phyloP scores from a whole-genome alignment of 306 rosid genomes.

The Lathyrus oleraceus region DNA sequence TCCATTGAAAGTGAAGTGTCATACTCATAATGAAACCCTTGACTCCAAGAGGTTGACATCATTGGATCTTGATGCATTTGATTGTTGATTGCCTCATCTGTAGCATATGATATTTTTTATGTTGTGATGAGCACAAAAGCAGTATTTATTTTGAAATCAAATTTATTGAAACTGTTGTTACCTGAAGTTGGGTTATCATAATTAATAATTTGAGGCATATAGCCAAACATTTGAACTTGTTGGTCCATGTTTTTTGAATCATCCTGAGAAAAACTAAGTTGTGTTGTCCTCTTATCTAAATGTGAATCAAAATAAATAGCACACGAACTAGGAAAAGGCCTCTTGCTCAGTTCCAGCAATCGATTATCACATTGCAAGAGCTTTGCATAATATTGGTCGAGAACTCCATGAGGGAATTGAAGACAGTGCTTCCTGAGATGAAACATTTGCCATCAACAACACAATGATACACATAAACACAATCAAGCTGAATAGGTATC shows the following conservation, averaged over 20 bases:
- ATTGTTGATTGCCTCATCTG: conserved; percentile 3
- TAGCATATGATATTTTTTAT: neutral
- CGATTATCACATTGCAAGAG: conserved; percentile 41
- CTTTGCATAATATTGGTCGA: conserved; percentile 45
- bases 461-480: neutral
- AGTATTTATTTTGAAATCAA: neutral
- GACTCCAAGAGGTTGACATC: conserved; percentile 1
- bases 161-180: conserved; percentile 6
- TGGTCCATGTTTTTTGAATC: neutral
- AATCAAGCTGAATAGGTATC: neutral
- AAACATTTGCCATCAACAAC: neutral
- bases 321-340: conserved; percentile 39
- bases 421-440: conserved; percentile 39
- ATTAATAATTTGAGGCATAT: neutral
- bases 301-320: conserved; percentile 43
- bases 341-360: conserved; percentile 40
- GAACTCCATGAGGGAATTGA: conserved; percentile 49
- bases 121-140: neutral
- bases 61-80: conserved; percentile 10
- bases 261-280: conserved; percentile 12
- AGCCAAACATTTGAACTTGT: neutral
- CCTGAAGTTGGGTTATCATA: conserved; percentile 4
- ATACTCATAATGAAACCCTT: neutral
- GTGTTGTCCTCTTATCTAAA: conserved; percentile 21
- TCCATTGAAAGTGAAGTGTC: conserved; percentile 10